phyloP scores from a whole-genome alignment of 192 early-diverging fungal species.

The Backusella sp. region DNA sequence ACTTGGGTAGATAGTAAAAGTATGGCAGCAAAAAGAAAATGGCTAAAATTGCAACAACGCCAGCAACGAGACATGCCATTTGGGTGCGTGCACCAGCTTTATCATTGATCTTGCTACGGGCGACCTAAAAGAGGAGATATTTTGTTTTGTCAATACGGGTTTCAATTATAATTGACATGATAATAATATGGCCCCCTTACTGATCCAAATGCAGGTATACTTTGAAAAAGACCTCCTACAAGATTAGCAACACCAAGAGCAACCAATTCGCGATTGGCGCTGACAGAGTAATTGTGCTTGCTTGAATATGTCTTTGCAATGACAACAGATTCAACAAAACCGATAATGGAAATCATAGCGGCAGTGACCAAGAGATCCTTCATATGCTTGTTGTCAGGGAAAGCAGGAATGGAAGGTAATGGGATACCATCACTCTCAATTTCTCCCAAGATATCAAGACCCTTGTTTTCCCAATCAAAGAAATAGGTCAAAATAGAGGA shows the following conservation, averaged over 20 bases:
- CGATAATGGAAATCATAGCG: conserved; percentile 91
- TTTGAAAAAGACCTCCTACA: conserved; percentile 72
- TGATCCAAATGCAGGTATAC: conserved; percentile 39
- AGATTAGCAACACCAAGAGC: conserved; percentile 92
- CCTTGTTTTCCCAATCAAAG: conserved; percentile 70
- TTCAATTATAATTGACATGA: background rate
- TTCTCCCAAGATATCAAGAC: conserved; percentile 74
- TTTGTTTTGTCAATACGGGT: background rate
- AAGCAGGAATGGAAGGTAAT: conserved; percentile 59
- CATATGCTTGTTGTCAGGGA: conserved; percentile 56
- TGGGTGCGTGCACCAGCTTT: conserved; percentile 90
- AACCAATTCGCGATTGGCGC: conserved; percentile 95
- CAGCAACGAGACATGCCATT: conserved; percentile 82
- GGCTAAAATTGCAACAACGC: conserved; percentile 71
- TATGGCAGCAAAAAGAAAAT: conserved; percentile 80
- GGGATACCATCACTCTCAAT: conserved; percentile 64
- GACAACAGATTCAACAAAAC: conserved; percentile 96
- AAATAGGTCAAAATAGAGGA: conserved; percentile 61
- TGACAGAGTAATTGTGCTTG: conserved; percentile 89
- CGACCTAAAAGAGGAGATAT: conserved; percentile 47
- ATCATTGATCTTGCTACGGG: conserved; percentile 93
- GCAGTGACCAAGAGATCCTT: conserved; percentile 77
- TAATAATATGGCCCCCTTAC: conserved; percentile 6
- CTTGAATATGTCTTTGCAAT: conserved; percentile 91
- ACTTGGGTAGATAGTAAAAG: conserved; percentile 37